phyloP scores from a whole-genome alignment of 1,284 basidiomycete genomes.

The Somion occarium region DNA sequence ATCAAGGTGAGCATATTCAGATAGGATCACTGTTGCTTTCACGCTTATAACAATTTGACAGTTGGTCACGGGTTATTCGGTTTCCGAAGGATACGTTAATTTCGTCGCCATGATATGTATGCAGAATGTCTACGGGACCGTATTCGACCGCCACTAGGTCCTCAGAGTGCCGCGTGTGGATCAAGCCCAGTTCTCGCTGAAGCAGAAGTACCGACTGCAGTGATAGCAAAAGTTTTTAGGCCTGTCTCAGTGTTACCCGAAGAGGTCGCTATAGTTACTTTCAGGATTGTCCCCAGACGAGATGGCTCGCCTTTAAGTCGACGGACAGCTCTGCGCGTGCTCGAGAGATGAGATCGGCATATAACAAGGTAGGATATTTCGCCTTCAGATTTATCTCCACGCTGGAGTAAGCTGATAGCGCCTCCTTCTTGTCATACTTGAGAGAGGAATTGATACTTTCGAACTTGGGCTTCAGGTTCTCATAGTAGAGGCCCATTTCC shows the following conservation, averaged over 20 bases:
- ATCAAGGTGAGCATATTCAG: too few relatives aligned
- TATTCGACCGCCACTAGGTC: too few relatives aligned
- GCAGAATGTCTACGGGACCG: too few relatives aligned
- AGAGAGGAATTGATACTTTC: slow-evolving; percentile 39
- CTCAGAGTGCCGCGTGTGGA: slow-evolving; percentile 15
- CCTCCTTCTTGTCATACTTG: slow-evolving; percentile 39
- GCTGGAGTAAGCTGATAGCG: slow-evolving; percentile 44
- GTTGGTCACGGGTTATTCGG: too few relatives aligned
- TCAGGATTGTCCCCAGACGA: slow-evolving; percentile 8
- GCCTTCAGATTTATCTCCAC: slow-evolving; percentile 55
- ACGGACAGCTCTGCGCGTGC: slow-evolving; percentile 39
- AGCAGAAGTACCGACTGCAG: slow-evolving; percentile 1
- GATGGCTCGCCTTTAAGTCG: slow-evolving; percentile 23
- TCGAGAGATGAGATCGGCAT: slow-evolving; percentile 53
- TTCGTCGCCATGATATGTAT: too few relatives aligned
- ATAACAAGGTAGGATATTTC: slow-evolving; percentile 53
- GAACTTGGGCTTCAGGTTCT: slow-evolving; percentile 48
- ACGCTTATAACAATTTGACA: too few relatives aligned
- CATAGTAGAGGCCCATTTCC: slow-evolving; percentile 63
- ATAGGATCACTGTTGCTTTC: too few relatives aligned
- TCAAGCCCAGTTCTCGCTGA: not conserved
- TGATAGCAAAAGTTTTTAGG: slow-evolving; percentile 2
- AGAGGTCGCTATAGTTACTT: slow-evolving; percentile 1
- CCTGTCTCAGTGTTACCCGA: slow-evolving; percentile 16
- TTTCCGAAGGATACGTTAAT: too few relatives aligned